Evolutionary conservation across 1,139 yeast species (phyloP).

Genomic region (Fermentozyma sake): DNA sequence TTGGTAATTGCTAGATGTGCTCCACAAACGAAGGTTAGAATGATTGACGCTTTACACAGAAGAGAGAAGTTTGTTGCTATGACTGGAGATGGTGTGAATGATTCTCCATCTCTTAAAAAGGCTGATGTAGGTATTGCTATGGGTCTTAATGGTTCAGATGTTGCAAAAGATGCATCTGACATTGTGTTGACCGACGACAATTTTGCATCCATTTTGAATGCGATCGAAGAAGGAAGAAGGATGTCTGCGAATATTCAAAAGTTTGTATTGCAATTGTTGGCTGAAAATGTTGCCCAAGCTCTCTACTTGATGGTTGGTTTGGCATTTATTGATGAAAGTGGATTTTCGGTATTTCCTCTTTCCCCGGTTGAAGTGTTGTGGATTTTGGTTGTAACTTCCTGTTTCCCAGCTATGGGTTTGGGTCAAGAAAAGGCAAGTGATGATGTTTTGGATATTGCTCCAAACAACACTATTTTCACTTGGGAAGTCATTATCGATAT

Average conservation of each 20-base stretch:
- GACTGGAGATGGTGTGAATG: slow-evolving; percentile 90
- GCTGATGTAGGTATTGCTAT: slow-evolving; percentile 88
- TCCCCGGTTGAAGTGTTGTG: slow-evolving; percentile 78
- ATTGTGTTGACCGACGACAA: slow-evolving; percentile 73
- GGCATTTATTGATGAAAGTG: slow-evolving; percentile 58
- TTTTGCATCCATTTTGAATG: slow-evolving; percentile 72
- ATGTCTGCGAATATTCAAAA: slow-evolving; percentile 80
- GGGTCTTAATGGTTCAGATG: slow-evolving; percentile 81
- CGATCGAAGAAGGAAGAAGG: slow-evolving; percentile 78
- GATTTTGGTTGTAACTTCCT: slow-evolving; percentile 74
- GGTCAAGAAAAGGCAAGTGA: slow-evolving; percentile 67
- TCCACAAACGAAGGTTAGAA: slow-evolving; percentile 78
- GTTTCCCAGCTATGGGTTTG: slow-evolving; percentile 87
- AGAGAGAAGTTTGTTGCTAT: slow-evolving; percentile 69
- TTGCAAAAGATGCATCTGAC: slow-evolving; percentile 77
- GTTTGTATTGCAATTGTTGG: slow-evolving; percentile 73
- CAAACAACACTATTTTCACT: slow-evolving; percentile 62
- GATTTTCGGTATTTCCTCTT: slow-evolving; percentile 68
- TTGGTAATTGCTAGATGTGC: slow-evolving; percentile 83
- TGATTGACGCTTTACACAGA: slow-evolving; percentile 80
- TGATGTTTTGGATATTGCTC: slow-evolving; percentile 64
- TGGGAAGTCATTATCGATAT: slow-evolving; percentile 70
- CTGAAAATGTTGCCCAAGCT: slow-evolving; percentile 78
- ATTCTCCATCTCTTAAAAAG: slow-evolving; percentile 73
- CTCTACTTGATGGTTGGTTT: slow-evolving; percentile 66